Evolutionary conservation across 805 yeast genomes (phyloP).

Genomic region (Ogataea polymorpha): DNA sequence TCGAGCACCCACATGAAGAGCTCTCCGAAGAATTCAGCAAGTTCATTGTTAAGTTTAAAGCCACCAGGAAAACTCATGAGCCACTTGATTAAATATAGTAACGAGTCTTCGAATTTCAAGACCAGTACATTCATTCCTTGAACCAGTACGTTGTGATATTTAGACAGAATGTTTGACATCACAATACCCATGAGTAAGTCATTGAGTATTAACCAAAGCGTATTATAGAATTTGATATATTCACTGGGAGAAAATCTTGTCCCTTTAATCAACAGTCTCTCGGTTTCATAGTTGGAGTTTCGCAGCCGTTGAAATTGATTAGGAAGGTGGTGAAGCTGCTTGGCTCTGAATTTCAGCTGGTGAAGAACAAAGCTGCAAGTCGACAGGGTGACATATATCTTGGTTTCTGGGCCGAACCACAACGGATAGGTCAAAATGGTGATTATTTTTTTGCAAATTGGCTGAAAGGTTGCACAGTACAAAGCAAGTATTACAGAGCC

Average conservation of each 20-base stretch:
- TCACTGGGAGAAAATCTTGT: slow-evolving; percentile 43
- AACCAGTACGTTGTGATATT: slow-evolving; percentile 17
- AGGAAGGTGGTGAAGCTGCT: slow-evolving; percentile 77
- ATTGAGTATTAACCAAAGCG: slow-evolving; percentile 81
- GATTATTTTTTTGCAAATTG: slow-evolving; percentile 12
- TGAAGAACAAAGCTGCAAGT: slow-evolving; percentile 50
- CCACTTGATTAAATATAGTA: slow-evolving; percentile 55
- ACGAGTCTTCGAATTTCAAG: slow-evolving; percentile 32
- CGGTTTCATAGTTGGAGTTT: slow-evolving; percentile 38
- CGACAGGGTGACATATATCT: slow-evolving; percentile 6
- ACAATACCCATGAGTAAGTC: slow-evolving; percentile 75
- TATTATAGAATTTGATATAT: slow-evolving; percentile 78
- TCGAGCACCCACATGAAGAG: slow-evolving; percentile 80
- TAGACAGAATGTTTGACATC: slow-evolving; percentile 43
- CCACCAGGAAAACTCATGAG: slow-evolving; percentile 92
- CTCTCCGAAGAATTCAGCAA: slow-evolving; percentile 83
- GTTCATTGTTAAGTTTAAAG: slow-evolving; percentile 81
- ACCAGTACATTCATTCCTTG: slow-evolving; percentile 18
- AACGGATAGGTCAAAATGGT: slow-evolving; percentile 15
- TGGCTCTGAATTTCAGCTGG: slow-evolving; percentile 75
- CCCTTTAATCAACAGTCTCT: slow-evolving; percentile 37
- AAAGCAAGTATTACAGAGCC: not conserved
- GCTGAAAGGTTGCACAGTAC: slow-evolving; percentile 12
- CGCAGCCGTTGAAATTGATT: slow-evolving; percentile 62
- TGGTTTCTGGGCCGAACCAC: slow-evolving; percentile 6